Percentiles rank a stretch among this genome's conserved stretches.
Evolutionary conservation across 2,329 filamentous ascomycete genomes (phyloP).

Genomic region (Davidsoniella neocaledoniae): DNA sequence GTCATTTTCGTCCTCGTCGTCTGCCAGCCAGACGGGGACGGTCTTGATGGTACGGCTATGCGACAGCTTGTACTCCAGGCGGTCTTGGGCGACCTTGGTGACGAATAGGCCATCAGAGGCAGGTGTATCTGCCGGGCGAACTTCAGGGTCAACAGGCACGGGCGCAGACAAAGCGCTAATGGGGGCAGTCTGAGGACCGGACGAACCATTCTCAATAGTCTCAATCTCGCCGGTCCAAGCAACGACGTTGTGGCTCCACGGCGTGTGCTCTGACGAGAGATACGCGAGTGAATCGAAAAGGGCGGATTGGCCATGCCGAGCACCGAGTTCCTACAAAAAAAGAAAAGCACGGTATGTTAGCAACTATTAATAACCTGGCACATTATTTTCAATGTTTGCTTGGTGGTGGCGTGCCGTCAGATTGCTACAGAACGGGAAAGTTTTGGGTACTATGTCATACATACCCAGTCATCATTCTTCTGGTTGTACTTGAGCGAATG

Average conservation of each 20-base stretch:
- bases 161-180: conserved; percentile 65
- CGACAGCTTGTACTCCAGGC: conserved; percentile 57
- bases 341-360: not conserved
- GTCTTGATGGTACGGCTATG: conserved; percentile 62
- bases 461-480: conserved; percentile 44
- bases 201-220: conserved; percentile 14
- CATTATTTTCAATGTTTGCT: conserved; percentile 4
- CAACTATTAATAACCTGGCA: not conserved
- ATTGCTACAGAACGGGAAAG: not conserved
- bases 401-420: not conserved
- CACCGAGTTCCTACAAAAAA: conserved; percentile 45
- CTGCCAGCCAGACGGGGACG: conserved; percentile 75
- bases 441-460: conserved; percentile 15
- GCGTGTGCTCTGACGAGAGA: conserved; percentile 64
- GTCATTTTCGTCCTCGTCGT: conserved; percentile 49
- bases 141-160: conserved; percentile 50
- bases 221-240: conserved; percentile 89
- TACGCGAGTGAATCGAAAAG: conserved; percentile 83
- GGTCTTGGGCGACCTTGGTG: conserved; percentile 48
- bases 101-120: conserved; percentile 55
- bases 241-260: conserved; percentile 84
- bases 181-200: conserved; percentile 17
- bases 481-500: conserved; percentile 38
- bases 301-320: conserved; percentile 74
- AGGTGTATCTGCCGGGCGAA: conserved; percentile 38